phyloP scores from a whole-genome alignment of 1,284 basidiomycete genomes.

The Tilletiopsis washingtonensis region DNA sequence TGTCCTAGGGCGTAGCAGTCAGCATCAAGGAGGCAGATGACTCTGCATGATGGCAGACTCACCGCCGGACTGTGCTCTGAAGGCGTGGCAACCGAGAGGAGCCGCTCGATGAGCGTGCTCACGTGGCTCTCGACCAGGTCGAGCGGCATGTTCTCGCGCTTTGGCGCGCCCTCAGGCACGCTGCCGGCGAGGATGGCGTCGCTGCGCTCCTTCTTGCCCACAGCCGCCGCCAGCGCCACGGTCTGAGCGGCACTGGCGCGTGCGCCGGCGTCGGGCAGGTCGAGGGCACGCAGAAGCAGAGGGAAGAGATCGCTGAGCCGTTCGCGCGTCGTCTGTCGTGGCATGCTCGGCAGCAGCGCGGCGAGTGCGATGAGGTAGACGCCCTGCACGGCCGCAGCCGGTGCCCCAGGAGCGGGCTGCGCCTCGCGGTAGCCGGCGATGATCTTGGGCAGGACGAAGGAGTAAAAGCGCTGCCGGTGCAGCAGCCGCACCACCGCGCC shows the following conservation, averaged over 20 bases:
- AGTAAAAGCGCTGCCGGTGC: conserved; percentile 76
- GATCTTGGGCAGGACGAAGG: conserved; percentile 64
- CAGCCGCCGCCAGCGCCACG: conserved; percentile 61
- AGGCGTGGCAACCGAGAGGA: background rate
- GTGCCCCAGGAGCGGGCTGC: background rate
- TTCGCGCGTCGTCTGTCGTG: conserved; percentile 53
- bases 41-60: too few relatives aligned
- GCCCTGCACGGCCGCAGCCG: background rate
- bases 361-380: conserved; percentile 76
- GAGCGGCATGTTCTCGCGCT: conserved; percentile 1
- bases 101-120: background rate
- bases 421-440: conserved; percentile 54
- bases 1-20: conserved; percentile 49
- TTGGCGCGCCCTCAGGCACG: conserved; percentile 39
- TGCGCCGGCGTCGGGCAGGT: conserved; percentile 65
- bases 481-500: conserved; percentile 31
- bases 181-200: conserved; percentile 61
- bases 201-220: conserved; percentile 52
- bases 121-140: conserved; percentile 9
- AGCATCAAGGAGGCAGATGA: conserved; percentile 9
- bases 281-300: conserved; percentile 73
- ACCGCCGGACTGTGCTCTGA: background rate
- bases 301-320: conserved; percentile 64
- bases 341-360: conserved; percentile 70
- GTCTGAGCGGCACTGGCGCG: conserved; percentile 73